phyloP scores from a whole-genome alignment of 83 land plant species.

The Picea abies region DNA sequence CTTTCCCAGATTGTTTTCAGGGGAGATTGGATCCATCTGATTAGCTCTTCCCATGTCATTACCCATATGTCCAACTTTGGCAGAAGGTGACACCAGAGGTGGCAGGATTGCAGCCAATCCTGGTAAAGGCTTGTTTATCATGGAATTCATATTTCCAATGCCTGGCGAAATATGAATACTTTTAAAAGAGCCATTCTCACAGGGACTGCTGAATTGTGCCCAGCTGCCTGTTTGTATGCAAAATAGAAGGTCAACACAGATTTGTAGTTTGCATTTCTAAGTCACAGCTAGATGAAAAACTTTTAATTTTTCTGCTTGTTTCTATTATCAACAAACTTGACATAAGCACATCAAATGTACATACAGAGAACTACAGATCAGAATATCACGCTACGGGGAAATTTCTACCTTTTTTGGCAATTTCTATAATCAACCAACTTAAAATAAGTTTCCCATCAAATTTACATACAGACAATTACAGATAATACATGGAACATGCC shows the following conservation, averaged over 20 bases:
- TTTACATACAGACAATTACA: background rate
- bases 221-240: slow-evolving; percentile 44
- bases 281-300: background rate
- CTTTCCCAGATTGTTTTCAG: slow-evolving; percentile 27
- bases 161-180: slow-evolving; percentile 54
- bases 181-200: slow-evolving; percentile 54
- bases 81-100: slow-evolving; percentile 54
- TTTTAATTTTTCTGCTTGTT: too few relatives aligned
- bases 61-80: slow-evolving; percentile 75
- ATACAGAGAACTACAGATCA: too few relatives aligned
- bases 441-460: background rate
- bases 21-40: slow-evolving; percentile 44
- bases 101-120: slow-evolving; percentile 69
- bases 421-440: background rate
- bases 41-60: slow-evolving; percentile 57
- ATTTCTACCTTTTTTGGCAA: background rate
- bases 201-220: slow-evolving; percentile 64
- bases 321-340: too few relatives aligned
- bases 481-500: background rate
- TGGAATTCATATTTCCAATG: slow-evolving; percentile 43
- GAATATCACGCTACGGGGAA: too few relatives aligned
- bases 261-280: background rate
- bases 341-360: too few relatives aligned
- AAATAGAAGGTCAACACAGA: background rate
- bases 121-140: slow-evolving; percentile 49